Evolutionary conservation across 2,329 filamentous ascomycete genomes (phyloP).

Genomic region (Cadophora sp.): DNA sequence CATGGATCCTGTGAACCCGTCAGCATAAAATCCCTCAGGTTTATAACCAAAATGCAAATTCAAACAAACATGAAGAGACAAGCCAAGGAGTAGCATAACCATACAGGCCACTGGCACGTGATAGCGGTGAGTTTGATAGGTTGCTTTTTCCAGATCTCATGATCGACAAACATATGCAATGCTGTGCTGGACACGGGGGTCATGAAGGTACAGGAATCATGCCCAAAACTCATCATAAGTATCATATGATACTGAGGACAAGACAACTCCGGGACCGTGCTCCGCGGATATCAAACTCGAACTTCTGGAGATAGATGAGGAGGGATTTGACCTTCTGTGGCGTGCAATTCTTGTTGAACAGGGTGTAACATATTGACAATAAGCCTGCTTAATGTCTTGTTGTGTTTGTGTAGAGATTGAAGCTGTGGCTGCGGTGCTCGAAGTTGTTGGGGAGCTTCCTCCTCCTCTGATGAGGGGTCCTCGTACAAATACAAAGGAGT

Average conservation of each 20-base stretch:
- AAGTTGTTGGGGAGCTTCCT: constrained; percentile 2
- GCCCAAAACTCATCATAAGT: background rate
- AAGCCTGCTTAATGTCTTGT: background rate
- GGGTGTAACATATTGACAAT: constrained; percentile 12
- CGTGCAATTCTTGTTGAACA: constrained; percentile 7
- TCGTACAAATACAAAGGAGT: background rate
- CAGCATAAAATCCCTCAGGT: constrained; percentile 26
- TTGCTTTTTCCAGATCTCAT: constrained; percentile 37
- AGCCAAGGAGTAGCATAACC: constrained; percentile 18
- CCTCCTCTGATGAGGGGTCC: constrained; percentile 9
- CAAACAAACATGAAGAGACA: constrained; percentile 8
- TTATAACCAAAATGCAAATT: background rate
- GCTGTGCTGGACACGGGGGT: constrained; percentile 4
- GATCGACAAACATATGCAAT: constrained; percentile 23
- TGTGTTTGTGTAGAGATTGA: background rate
- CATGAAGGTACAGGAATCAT: background rate
- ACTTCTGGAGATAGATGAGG: background rate
- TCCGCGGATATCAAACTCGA: background rate
- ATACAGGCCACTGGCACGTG: constrained; percentile 32
- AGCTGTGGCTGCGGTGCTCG: background rate
- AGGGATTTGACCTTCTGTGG: constrained; percentile 5
- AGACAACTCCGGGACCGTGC: background rate
- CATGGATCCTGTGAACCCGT: constrained; percentile 73
- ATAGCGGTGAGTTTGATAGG: constrained; percentile 32
- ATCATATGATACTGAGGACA: background rate